A percentile compares a stretch with the other conserved stretches of the same genome.
Conservation (phyloP, 805 yeast genomes). For the Tetrapisispora phaffii region DNA sequence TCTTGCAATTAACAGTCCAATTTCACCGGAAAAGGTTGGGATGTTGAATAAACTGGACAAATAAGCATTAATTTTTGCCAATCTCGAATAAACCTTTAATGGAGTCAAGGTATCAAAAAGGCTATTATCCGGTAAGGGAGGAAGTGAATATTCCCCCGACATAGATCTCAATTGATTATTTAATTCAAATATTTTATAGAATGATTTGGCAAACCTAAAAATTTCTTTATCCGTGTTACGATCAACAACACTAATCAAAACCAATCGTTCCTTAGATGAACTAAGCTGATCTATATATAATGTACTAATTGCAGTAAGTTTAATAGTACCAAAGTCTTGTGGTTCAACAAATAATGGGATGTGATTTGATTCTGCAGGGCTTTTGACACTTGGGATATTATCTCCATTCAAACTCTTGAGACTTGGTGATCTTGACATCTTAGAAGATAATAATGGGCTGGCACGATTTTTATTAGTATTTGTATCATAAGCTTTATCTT, state of each 20-base stretch:
- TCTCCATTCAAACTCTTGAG: neutral
- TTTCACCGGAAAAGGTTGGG: constrained; percentile 48
- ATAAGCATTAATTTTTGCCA: constrained; percentile 46
- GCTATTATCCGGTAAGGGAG: constrained; percentile 54
- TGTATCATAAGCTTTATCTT: neutral
- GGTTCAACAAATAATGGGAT: constrained; percentile 49
- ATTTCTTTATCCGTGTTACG: constrained; percentile 52
- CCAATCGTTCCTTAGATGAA: constrained; percentile 46
- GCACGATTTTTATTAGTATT: too few species aligned
- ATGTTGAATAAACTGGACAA: constrained; percentile 46
- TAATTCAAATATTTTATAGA: constrained; percentile 48
- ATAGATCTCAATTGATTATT: constrained; percentile 52
- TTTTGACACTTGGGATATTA: neutral
- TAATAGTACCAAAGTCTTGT: constrained; percentile 43
- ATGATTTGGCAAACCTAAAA: constrained; percentile 64
- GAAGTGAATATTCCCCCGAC: constrained; percentile 40
- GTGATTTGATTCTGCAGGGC: constrained; percentile 18
- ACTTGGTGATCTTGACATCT: neutral
- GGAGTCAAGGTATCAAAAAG: constrained; percentile 50
- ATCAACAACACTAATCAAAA: constrained; percentile 56
- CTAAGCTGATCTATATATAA: constrained; percentile 32
- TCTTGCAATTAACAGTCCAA: constrained; percentile 45
- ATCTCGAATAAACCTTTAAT: constrained; percentile 50
- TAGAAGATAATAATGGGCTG: neutral
- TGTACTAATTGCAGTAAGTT: constrained; percentile 41